Evolutionary conservation across 2,329 filamentous ascomycete species (phyloP).

Genomic region (Monosporascus sp.): DNA sequence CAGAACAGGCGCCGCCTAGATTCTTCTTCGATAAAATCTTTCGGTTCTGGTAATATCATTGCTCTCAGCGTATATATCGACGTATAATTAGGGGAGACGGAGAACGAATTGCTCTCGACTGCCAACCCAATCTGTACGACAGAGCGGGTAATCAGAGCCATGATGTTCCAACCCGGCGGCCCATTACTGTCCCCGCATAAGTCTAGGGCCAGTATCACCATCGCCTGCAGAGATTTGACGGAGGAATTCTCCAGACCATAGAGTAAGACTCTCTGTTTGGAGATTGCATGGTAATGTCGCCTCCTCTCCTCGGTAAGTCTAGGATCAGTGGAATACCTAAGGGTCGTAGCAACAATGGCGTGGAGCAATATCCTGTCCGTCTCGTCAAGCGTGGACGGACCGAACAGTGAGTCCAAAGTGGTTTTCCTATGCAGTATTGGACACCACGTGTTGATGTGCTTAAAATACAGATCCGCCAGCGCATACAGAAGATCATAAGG

Average conservation of each 20-base stretch:
- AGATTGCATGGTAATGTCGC: constrained; percentile 69
- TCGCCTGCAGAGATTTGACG: constrained; percentile 78
- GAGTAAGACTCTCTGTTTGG: constrained; percentile 80
- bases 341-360: constrained; percentile 81
- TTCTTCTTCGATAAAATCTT: constrained; percentile 86
- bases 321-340: constrained; percentile 75
- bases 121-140: constrained; percentile 84
- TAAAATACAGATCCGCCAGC: constrained; percentile 71
- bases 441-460: constrained; percentile 78
- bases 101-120: constrained; percentile 74
- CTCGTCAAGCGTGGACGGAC: constrained; percentile 69
- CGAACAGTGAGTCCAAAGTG: constrained; percentile 78
- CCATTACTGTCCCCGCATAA: constrained; percentile 83
- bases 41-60: constrained; percentile 76
- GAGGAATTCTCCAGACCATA: constrained; percentile 88
- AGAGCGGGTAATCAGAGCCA: constrained; percentile 81
- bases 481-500: constrained; percentile 71
- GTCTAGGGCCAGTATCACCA: constrained; percentile 82
- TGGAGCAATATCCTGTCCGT: constrained; percentile 78
- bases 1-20: constrained; percentile 80
- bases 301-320: constrained; percentile 69
- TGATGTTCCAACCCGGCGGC: constrained; percentile 85
- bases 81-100: constrained; percentile 70
- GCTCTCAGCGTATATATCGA: constrained; percentile 88
- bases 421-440: constrained; percentile 83